These are phyloP conservation scores for Nigrograna mackinnonii DNA, from an alignment of 2,329 filamentous ascomycete genomes.

Conservation along the genomic window DNA sequence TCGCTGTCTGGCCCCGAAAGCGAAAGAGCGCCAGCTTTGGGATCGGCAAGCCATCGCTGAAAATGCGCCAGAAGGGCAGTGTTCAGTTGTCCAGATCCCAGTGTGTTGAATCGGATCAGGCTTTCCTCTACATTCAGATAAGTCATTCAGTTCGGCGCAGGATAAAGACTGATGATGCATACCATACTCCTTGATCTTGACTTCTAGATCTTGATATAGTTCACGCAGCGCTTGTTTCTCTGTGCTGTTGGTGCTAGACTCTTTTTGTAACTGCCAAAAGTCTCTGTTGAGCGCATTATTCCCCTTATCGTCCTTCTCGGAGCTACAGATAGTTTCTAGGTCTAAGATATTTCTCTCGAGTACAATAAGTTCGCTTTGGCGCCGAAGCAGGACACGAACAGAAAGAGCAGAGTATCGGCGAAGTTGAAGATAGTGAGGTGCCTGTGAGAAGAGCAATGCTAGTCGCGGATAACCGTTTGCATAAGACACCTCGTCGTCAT, in stretches of 20 bases:
- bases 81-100: conserved; percentile 5
- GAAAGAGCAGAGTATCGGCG: conserved; percentile 13
- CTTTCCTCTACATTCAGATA: conserved; percentile 6
- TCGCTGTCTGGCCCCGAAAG: conserved; percentile 3
- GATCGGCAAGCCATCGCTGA: conserved; percentile 4
- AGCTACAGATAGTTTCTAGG: conserved; percentile 3
- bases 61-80: conserved; percentile 1
- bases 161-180: neutral
- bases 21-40: neutral
- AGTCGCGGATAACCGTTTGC: conserved; percentile 10
- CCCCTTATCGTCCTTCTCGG: neutral
- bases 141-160: neutral
- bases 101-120: conserved; percentile 7
- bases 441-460: conserved; percentile 9
- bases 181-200: conserved; percentile 12
- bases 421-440: conserved; percentile 9
- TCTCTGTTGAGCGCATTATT: neutral
- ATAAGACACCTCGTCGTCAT: too few species aligned
- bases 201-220: conserved; percentile 6
- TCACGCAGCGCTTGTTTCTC: neutral
- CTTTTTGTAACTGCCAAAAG: conserved; percentile 1
- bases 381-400: conserved; percentile 8
- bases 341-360: conserved; percentile 6
- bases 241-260: too few species aligned
- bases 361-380: conserved; percentile 6